Evolutionary conservation across 2,329 filamentous ascomycete species (phyloP), one percentile per base, ranked within the genome.

Genomic region (Hypoxylon sp.): DNA sequence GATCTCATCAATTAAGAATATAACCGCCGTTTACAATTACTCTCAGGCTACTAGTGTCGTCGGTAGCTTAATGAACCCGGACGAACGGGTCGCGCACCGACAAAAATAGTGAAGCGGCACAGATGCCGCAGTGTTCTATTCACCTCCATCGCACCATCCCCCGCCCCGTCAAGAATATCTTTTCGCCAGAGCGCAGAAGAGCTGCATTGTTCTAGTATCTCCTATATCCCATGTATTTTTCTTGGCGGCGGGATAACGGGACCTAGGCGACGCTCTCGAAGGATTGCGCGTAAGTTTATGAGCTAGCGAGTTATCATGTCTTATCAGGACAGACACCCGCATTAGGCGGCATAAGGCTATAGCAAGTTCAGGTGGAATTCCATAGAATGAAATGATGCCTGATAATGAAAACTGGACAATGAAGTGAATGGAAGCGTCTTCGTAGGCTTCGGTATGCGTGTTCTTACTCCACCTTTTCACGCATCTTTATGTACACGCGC

Each of bases 11-110:
- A 53, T 62, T 39, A 23, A 48, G 23, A 50, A 61, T 66, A 63
- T 56, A 63, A 61, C 51, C 48, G 67, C 30, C 34, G n/a, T 32
- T 51, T 34, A 23, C 55, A 61, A 60, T 60, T 61, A 25, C 65
- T 61, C 47, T 43, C 65, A 46, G 51, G 32, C 51, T 56, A 16
- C 30, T 64, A 61, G 63, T 52, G 53, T 55, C 29, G 14, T 62
- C 60, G 52, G 64, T 67, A 61, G 54, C 63, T 58, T 59, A 27
- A 11, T 41, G 3, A 41, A 23, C 51, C 47, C 64, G 67, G 67
- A 62, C 67, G 61, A 47, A 30, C 67, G 67, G 67, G 61, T 67
- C 67, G 67, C 19, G 54, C 56, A 69, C 67, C 67, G 63, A 34
- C 34, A 5, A 57, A 41, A 45, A 37, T 19, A 58, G n/a, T 19